Base-by-base conservation (phyloP, 2,329 filamentous ascomycete species). In the Chaetomium strumarium region DNA sequence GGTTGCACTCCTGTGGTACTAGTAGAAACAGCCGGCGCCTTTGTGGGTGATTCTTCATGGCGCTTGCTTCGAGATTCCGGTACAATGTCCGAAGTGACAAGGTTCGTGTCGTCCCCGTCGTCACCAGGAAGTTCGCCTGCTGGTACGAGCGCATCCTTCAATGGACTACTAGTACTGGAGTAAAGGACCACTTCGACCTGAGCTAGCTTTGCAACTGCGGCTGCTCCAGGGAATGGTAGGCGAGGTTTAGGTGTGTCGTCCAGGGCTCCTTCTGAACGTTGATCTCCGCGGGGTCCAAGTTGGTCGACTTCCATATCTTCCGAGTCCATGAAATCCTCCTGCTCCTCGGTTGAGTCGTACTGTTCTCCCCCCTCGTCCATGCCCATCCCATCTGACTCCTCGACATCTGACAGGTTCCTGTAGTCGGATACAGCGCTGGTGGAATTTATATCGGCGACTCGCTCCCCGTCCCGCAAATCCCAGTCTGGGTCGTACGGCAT, bases 81-180 rank as follows among this genome's bases (percentile, higher is more conserved):
- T 11, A 53, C 14, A 36, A 61, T 31, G 37, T 61, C 57, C 6
- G 60, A 60, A 16, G 55, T 58, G n/a, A 61, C 43, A 1, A 55
- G 45, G 16, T 40, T 40, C 30, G 44, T 40, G 12, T 46, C 43
- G 14, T 24, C 48, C 16, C 38, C 41, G 10, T 37, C 14, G n/a
- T 52, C 40, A 5, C 17, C 46, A 3, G 50, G 29, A 7, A 46
- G 16, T 13, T 51, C 48, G 11, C 55, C 53, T n/a, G 16, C 31
- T n/a, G 33, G 11, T 7, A 34, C 17, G 36, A 49, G 53, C 14
- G 31, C 34, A 5, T 31, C 34, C 29, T 39, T 58, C 16, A 42
- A 52, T 1, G 51, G 50, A 19, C 54, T 60, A 7, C n/a, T n/a
- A n/a, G n/a, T n/a, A n/a, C n/a, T n/a, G n/a, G 54, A 55, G 41